These are phyloP conservation scores for Teunomyces kruisii DNA, from an alignment of 805 yeast species.

Conservation along the genomic window DNA sequence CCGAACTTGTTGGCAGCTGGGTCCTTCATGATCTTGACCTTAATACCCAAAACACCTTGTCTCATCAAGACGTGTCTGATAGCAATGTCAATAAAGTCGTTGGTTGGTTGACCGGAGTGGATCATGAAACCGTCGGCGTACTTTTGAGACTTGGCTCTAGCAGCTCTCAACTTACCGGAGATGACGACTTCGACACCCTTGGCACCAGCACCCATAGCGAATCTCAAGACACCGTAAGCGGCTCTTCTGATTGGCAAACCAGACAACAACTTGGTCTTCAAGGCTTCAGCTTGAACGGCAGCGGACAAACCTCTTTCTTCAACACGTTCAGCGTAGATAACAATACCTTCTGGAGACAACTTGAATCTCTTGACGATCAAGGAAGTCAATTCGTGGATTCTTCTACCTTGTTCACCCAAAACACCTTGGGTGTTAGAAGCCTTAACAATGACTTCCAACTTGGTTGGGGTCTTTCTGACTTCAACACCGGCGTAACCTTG, in stretches of 20 bases:
- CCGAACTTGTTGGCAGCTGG: slow-evolving; percentile 84
- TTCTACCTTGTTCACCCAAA: slow-evolving; percentile 99
- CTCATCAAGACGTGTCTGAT: slow-evolving; percentile 99
- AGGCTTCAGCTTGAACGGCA: slow-evolving; percentile 99
- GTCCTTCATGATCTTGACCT: slow-evolving; percentile 99
- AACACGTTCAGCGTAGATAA: slow-evolving; percentile 97
- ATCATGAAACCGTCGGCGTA: slow-evolving; percentile 99
- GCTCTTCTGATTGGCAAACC: slow-evolving; percentile 99
- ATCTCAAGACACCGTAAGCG: slow-evolving; percentile 99
- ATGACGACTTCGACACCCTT: slow-evolving; percentile 99
- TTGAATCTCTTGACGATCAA: slow-evolving; percentile 98
- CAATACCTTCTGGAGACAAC: slow-evolving; percentile 89
- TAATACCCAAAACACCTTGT: slow-evolving; percentile 99
- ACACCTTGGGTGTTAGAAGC: slow-evolving; percentile 99
- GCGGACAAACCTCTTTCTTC: slow-evolving; percentile 99
- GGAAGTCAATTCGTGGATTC: slow-evolving; percentile 97
- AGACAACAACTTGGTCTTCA: slow-evolving; percentile 95
- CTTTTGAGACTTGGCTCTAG: slow-evolving; percentile 99
- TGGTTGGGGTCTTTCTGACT: slow-evolving; percentile 97
- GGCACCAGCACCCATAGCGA: slow-evolving; percentile 99
- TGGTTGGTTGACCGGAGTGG: slow-evolving; percentile 99
- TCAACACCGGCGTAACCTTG: slow-evolving; percentile 99
- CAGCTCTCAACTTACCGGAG: slow-evolving; percentile 99
- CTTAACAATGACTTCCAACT: slow-evolving; percentile 97
- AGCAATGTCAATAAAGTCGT: slow-evolving; percentile 97